Percentiles rank a stretch among this genome's conserved stretches.
Evolutionary conservation across 148 eudicot genomes (phyloP).

Genomic region (Rhododendron williamsianum): DNA sequence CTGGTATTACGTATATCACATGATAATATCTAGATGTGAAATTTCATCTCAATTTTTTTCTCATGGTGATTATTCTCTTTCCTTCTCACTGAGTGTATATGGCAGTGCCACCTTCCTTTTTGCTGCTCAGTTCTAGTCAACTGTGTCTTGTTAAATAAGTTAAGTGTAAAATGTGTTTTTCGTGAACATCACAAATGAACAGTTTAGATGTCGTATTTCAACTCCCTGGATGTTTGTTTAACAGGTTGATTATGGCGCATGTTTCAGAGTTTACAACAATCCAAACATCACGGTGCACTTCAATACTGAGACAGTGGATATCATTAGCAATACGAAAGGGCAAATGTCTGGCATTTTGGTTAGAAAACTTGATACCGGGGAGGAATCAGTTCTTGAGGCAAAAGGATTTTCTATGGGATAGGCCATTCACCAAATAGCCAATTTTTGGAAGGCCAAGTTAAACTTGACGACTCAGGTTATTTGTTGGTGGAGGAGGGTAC

Average conservation of each 20-base stretch:
- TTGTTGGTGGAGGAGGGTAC: slow-evolving; percentile 73
- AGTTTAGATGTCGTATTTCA: slow-evolving; percentile 58
- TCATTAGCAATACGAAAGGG: slow-evolving; percentile 80
- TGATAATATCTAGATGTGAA: neutral
- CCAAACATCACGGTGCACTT: slow-evolving; percentile 97
- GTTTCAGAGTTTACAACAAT: slow-evolving; percentile 99
- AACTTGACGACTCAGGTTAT: slow-evolving; percentile 78
- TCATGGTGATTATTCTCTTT: neutral
- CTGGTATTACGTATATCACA: neutral
- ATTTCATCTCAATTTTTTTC: neutral
- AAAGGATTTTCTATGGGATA: slow-evolving; percentile 93
- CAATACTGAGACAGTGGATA: slow-evolving; percentile 93
- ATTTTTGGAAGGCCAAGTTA: slow-evolving; percentile 75
- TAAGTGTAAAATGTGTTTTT: neutral
- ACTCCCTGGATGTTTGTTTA: slow-evolving; percentile 96
- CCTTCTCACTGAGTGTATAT: neutral
- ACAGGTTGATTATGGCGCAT: slow-evolving; percentile 99
- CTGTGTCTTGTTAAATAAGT: neutral
- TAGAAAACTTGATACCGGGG: slow-evolving; percentile 61
- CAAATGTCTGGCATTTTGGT: slow-evolving; percentile 89
- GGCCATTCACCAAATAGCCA: slow-evolving; percentile 98
- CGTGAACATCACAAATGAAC: slow-evolving; percentile 25
- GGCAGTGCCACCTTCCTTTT: neutral
- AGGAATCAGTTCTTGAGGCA: slow-evolving; percentile 82
- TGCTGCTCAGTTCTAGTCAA: neutral